Percentiles rank a stretch among this genome's conserved stretches.
Evolutionary conservation across 2,329 filamentous ascomycete species (phyloP).

Genomic region (Clathrospora elynae): DNA sequence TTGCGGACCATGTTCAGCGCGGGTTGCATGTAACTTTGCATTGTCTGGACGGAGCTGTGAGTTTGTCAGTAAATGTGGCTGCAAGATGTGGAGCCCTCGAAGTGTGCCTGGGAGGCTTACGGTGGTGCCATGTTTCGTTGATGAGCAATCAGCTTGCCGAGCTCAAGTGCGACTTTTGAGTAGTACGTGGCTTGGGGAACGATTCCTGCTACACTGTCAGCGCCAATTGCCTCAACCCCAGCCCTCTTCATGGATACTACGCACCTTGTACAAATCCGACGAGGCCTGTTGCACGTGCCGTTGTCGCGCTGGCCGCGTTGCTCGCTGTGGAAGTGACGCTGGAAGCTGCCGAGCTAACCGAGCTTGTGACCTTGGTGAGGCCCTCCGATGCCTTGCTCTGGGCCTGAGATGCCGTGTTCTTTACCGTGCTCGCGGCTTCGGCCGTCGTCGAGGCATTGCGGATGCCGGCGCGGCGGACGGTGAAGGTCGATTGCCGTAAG

Average conservation of each 20-base stretch:
- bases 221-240: neutral
- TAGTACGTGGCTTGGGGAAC: slow-evolving; percentile 91
- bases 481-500: slow-evolving; percentile 52
- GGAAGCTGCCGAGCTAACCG: slow-evolving; percentile 77
- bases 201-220: slow-evolving; percentile 64
- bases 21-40: slow-evolving; percentile 85
- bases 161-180: slow-evolving; percentile 83
- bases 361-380: slow-evolving; percentile 77
- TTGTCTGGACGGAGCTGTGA: slow-evolving; percentile 74
- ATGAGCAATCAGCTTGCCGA: slow-evolving; percentile 84
- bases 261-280: slow-evolving; percentile 85
- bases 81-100: neutral
- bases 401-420: slow-evolving; percentile 65
- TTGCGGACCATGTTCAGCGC: slow-evolving; percentile 72
- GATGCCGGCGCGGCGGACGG: slow-evolving; percentile 50
- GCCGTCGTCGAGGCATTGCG: slow-evolving; percentile 58
- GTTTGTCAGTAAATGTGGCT: slow-evolving; percentile 28
- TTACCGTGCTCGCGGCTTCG: slow-evolving; percentile 53
- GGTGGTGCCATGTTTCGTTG: slow-evolving; percentile 92
- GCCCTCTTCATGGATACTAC: slow-evolving; percentile 45
- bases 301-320: slow-evolving; percentile 50
- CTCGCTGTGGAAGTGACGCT: slow-evolving; percentile 66
- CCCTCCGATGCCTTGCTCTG: slow-evolving; percentile 77
- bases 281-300: slow-evolving; percentile 69
- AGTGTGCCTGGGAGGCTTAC: slow-evolving; percentile 63